Evolutionary conservation across 306 rosid species (phyloP).

Genomic region (Sechiopsis laciniata): DNA sequence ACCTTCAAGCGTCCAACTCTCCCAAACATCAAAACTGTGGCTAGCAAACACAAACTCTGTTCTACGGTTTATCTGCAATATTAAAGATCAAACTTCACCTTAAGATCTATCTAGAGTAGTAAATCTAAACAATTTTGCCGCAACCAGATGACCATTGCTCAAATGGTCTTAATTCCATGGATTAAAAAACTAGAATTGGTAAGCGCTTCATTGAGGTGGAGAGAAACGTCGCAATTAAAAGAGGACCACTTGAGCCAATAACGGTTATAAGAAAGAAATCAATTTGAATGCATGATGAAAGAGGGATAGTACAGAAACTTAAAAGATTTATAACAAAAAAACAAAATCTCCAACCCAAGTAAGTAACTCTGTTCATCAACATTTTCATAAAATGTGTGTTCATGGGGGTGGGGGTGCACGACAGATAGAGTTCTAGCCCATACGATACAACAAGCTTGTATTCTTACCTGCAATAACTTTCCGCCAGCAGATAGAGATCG

Average conservation of each 20-base stretch:
- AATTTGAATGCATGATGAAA: background rate
- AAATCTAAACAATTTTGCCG: background rate
- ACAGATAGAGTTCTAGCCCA: background rate
- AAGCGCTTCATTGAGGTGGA: background rate
- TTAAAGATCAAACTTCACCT: conserved; percentile 6
- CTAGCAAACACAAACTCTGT: conserved; percentile 94
- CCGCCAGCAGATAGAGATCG: conserved; percentile 98
- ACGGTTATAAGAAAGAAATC: background rate
- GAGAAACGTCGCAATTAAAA: background rate
- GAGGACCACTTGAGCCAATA: background rate
- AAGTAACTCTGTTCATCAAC: background rate
- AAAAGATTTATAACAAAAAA: background rate
- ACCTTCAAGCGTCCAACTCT: conserved; percentile 84
- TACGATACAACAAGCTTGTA: background rate
- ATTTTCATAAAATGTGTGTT: conserved; percentile 7
- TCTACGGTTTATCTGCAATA: conserved; percentile 79
- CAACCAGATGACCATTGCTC: background rate
- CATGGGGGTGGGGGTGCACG: background rate
- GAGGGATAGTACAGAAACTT: conserved; percentile 3
- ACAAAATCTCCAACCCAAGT: background rate
- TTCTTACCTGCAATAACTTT: conserved; percentile 80
- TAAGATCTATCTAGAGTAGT: background rate
- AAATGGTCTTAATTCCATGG: background rate
- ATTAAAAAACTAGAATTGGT: background rate
- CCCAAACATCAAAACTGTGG: conserved; percentile 99